Percentiles rank a stretch among this genome's conserved stretches.
These are phyloP conservation scores for Diaporthe eres DNA, from an alignment of 2,329 filamentous ascomycete genomes.

Conservation along the genomic window DNA sequence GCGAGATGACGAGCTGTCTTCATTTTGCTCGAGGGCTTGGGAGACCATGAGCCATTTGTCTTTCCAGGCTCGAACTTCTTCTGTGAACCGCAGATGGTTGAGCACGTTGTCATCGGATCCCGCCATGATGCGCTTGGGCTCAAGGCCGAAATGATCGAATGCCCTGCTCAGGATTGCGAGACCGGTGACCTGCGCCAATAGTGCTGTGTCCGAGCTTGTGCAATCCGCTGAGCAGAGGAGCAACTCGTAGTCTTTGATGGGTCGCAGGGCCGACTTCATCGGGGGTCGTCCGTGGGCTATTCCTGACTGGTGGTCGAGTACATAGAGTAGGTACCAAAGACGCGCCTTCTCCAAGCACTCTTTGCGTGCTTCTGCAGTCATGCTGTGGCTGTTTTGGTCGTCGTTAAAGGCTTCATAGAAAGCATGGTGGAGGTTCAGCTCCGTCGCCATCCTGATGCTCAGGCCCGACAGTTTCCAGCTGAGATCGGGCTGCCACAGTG, in stretches of 20 bases:
- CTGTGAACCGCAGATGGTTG: constrained; percentile 15
- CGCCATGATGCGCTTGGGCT: constrained; percentile 8
- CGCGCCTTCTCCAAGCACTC: constrained; percentile 13
- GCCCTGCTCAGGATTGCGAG: constrained; percentile 15
- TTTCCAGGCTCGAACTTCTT: constrained; percentile 14
- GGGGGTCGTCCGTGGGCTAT: constrained; percentile 6
- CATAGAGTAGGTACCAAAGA: constrained; percentile 16
- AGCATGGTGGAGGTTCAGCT: constrained; percentile 12
- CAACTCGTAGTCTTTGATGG: constrained; percentile 11
- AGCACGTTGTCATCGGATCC: constrained; percentile 16
- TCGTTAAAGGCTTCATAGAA: constrained; percentile 20
- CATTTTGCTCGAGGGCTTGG: not conserved
- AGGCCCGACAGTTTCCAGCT: constrained; percentile 4
- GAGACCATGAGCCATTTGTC: constrained; percentile 1
- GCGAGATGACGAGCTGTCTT: not conserved
- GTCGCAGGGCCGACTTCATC: constrained; percentile 6
- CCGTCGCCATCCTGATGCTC: constrained; percentile 17
- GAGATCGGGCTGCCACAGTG: constrained; percentile 12
- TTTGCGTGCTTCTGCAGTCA: constrained; percentile 2
- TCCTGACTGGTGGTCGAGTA: constrained; percentile 6
- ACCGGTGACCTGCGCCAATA: not conserved
- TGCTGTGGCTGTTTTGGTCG: constrained; percentile 12
- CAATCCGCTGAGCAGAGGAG: constrained; percentile 4
- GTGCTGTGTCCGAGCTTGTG: not conserved
- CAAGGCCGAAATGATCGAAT: not conserved